Evolutionary conservation across 164 flowering plant genomes (phyloP).

Genomic region (Saururus chinensis): DNA sequence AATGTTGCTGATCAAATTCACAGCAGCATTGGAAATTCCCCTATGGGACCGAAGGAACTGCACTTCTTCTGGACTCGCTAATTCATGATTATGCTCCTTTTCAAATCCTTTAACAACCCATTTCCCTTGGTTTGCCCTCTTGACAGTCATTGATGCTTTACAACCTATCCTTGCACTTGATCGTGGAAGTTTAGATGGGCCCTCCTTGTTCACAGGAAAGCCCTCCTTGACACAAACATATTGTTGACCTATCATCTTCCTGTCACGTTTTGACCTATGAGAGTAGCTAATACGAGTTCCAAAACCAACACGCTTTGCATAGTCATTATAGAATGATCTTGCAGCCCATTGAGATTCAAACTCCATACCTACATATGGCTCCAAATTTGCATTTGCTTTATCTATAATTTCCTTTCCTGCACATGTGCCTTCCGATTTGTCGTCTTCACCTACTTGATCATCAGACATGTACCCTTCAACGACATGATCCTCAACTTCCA

Average conservation of each 20-base stretch:
- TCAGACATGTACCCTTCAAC: neutral
- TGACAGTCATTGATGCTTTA: slow-evolving; percentile 7
- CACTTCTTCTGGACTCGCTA: slow-evolving; percentile 6
- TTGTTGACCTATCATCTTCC: slow-evolving; percentile 5
- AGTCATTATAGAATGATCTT: slow-evolving; percentile 8
- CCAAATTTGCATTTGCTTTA: neutral
- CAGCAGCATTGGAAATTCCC: neutral
- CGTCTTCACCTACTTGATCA: neutral
- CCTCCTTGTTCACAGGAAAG: slow-evolving; percentile 6
- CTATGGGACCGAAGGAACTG: slow-evolving; percentile 2
- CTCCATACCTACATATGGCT: slow-evolving; percentile 12
- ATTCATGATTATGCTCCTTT: slow-evolving; percentile 8
- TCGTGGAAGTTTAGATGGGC: neutral
- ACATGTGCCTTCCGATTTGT: neutral
- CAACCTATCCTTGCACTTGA: slow-evolving; percentile 4
- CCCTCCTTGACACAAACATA: slow-evolving; percentile 11
- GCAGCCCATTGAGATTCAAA: slow-evolving; percentile 7
- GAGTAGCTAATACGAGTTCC: slow-evolving; percentile 5
- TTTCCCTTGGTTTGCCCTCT: slow-evolving; percentile 3
- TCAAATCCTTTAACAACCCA: slow-evolving; percentile 7
- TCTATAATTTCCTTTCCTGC: neutral
- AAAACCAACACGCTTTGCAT: slow-evolving; percentile 9
- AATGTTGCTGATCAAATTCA: neutral
- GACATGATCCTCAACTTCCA: neutral
- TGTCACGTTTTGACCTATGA: slow-evolving; percentile 6